Percentiles rank a stretch among this genome's conserved stretches.
phyloP scores from a whole-genome alignment of 352 stramenopile genomes.

The Globisporangium polare region DNA sequence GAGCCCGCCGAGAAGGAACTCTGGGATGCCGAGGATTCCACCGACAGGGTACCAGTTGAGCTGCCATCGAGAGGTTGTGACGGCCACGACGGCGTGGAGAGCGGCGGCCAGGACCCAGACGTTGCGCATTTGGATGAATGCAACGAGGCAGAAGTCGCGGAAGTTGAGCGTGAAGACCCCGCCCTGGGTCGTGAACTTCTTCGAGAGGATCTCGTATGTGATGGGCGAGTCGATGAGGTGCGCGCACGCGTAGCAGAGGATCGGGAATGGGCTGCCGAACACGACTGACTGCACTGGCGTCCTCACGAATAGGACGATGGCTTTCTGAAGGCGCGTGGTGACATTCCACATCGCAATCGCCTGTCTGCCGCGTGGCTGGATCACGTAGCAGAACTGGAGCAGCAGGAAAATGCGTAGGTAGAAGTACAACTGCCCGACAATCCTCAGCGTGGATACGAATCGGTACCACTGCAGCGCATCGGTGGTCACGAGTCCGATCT shows the following conservation, averaged over 20 bases:
- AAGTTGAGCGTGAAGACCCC: conserved; percentile 26
- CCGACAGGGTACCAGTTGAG: conserved; percentile 10
- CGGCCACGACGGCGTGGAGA: conserved; percentile 22
- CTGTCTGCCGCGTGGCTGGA: conserved; percentile 3
- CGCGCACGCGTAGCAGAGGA: conserved; percentile 38
- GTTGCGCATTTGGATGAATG: conserved; percentile 40
- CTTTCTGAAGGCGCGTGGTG: conserved; percentile 1
- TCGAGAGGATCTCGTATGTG: conserved; percentile 30
- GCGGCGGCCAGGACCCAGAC: conserved; percentile 38
- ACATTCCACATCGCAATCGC: not conserved
- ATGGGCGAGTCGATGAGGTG: conserved; percentile 41
- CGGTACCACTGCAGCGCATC: conserved; percentile 28
- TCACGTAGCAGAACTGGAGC: conserved; percentile 8
- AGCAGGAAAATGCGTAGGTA: conserved; percentile 6
- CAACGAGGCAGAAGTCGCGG: conserved; percentile 23
- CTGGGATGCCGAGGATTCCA: conserved; percentile 26
- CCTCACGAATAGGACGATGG: conserved; percentile 29
- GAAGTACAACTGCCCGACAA: conserved; percentile 12
- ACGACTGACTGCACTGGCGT: conserved; percentile 51
- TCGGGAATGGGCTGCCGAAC: conserved; percentile 39
- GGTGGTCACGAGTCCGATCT: conserved; percentile 21
- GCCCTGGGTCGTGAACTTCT: conserved; percentile 24
- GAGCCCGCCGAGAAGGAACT: conserved; percentile 34
- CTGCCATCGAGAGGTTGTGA: conserved; percentile 12
- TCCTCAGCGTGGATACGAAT: conserved; percentile 20